Percentiles rank a stretch among this genome's conserved stretches.
These are phyloP conservation scores for Trichosporon sp. DNA, from an alignment of 1,284 basidiomycete species.

Conservation along the genomic window DNA sequence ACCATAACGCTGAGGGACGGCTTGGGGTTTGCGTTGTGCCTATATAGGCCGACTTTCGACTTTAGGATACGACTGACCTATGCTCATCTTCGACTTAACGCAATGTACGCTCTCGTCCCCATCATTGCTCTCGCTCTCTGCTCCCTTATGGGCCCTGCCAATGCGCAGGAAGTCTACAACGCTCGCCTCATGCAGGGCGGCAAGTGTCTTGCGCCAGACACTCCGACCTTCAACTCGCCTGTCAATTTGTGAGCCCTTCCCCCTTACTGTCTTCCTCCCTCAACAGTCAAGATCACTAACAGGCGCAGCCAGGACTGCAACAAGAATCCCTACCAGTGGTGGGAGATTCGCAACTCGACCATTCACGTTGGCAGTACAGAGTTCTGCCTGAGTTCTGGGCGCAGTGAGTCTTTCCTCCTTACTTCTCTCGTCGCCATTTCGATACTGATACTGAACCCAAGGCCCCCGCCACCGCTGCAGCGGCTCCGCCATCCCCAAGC, in stretches of 20 bases:
- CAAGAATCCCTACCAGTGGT: background rate
- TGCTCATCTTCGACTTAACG: background rate
- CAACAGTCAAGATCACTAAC: background rate
- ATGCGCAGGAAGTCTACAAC: background rate
- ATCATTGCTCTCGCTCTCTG: background rate
- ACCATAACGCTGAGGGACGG: too few species aligned
- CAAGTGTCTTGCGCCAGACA: background rate
- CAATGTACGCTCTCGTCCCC: background rate
- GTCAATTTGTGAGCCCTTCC: background rate
- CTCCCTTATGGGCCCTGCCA: background rate
- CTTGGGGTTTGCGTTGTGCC: too few species aligned
- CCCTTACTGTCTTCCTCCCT: too few species aligned
- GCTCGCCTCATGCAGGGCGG: background rate
- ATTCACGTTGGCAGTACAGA: background rate
- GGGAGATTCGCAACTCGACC: background rate
- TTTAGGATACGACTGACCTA: too few species aligned
- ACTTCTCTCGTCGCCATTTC: background rate
- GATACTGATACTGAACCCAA: background rate
- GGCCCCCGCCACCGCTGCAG: slow-evolving; percentile 1
- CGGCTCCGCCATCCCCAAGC: background rate
- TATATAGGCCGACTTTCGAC: too few species aligned
- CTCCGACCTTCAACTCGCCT: background rate
- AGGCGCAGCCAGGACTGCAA: background rate
- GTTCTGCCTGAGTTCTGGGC: background rate
- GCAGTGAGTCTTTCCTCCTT: background rate